A percentile compares a stretch with the other conserved stretches of the same genome.
These are phyloP conservation scores for Lavandula angustifolia DNA, from an alignment of 257 asterid species.

Conservation along the genomic window DNA sequence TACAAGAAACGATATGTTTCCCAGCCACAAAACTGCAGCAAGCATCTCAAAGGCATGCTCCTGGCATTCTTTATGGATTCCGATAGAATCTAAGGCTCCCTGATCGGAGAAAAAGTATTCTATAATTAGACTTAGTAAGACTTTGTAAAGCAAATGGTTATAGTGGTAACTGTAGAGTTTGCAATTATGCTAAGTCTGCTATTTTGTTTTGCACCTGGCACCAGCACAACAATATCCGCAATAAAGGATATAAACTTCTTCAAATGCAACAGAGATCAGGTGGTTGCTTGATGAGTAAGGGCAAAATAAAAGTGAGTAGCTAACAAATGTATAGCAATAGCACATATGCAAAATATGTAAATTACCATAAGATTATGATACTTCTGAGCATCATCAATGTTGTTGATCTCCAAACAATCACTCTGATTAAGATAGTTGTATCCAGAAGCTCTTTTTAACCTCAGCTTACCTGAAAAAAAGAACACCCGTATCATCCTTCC, in stretches of 20 bases:
- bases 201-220: neutral
- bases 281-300: neutral
- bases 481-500: constrained; percentile 27
- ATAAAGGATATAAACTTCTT: neutral
- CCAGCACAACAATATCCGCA: constrained; percentile 4
- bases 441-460: constrained; percentile 62
- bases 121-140: constrained; percentile 7
- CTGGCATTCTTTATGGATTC: constrained; percentile 74
- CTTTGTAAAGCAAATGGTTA: constrained; percentile 17
- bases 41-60: constrained; percentile 78
- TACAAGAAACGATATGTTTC: constrained; percentile 77
- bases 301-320: neutral
- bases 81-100: constrained; percentile 66
- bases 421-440: constrained; percentile 83
- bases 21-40: constrained; percentile 96
- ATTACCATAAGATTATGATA: constrained; percentile 62
- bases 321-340: neutral
- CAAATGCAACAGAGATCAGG: neutral
- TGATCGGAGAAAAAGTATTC: constrained; percentile 35
- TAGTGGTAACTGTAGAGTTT: constrained; percentile 14
- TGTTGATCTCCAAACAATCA: constrained; percentile 62
- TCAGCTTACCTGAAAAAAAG: constrained; percentile 62
- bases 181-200: constrained; percentile 4
- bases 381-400: constrained; percentile 67
- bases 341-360: constrained; percentile 11